These are phyloP conservation scores for rapeseed (Brassica napus) DNA, from an alignment of 345 rosid species.

Conservation along the genomic window Da-Ae NC_063434.1:21558001-21558500, in stretches of 20 bases:
- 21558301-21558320: slow-evolving; percentile 76
- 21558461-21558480: slow-evolving; percentile 4
- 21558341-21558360: slow-evolving; percentile 46
- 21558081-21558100: slow-evolving; percentile 75
- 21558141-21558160: slow-evolving; percentile 84
- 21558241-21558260: background rate
- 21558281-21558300: slow-evolving; percentile 68
- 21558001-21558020: background rate
- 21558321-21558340: slow-evolving; percentile 80
- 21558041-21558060: slow-evolving; percentile 30
- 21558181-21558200: slow-evolving; percentile 54
- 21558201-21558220: slow-evolving; percentile 7
- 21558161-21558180: slow-evolving; percentile 76
- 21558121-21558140: slow-evolving; percentile 67
- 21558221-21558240: background rate
- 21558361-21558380: slow-evolving; percentile 56
- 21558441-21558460: background rate
- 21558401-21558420: slow-evolving; percentile 11
- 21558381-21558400: slow-evolving; percentile 27
- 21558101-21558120: slow-evolving; percentile 59
- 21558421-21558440: slow-evolving; percentile 4
- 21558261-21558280: background rate
- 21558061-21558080: slow-evolving; percentile 87
- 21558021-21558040: background rate
- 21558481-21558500: background rate